Percentiles rank a stretch among this genome's conserved stretches.
phyloP scores from a whole-genome alignment of 1,139 yeast genomes.

The Kluyveromyces marxianus region DNA sequence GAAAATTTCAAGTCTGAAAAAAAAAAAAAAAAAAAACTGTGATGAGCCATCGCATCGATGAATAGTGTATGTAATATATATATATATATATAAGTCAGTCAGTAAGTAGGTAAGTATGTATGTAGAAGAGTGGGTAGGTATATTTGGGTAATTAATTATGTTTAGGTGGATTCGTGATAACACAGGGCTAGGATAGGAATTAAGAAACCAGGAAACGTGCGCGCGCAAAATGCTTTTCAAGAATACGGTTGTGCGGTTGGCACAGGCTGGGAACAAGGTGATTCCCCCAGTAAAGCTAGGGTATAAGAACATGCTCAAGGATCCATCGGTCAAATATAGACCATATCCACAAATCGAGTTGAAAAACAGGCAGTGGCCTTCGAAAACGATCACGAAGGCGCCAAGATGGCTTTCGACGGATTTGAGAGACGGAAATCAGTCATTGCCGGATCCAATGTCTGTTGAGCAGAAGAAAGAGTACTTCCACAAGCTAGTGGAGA shows the following conservation, averaged over 20 bases:
- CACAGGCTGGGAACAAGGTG: slow-evolving; percentile 18
- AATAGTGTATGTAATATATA: background rate
- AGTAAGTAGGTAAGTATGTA: background rate
- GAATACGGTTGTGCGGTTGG: slow-evolving; percentile 13
- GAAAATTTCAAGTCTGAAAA: too few relatives aligned
- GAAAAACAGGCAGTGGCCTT: slow-evolving; percentile 85
- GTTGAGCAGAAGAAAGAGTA: slow-evolving; percentile 82
- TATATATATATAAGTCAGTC: background rate
- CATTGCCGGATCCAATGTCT: slow-evolving; percentile 95
- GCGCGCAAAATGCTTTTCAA: slow-evolving; percentile 6
- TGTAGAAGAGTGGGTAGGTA: background rate
- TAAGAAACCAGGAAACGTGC: background rate
- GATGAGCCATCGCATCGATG: background rate
- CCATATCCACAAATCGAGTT: slow-evolving; percentile 60
- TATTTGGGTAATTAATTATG: too few relatives aligned
- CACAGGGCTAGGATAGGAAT: background rate
- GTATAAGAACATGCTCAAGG: slow-evolving; percentile 49
- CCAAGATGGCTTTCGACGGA: slow-evolving; percentile 98
- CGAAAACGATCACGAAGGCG: slow-evolving; percentile 61
- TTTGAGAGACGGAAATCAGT: slow-evolving; percentile 93
- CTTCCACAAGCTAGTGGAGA: slow-evolving; percentile 75
- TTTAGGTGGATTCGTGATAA: too few relatives aligned
- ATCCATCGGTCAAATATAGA: slow-evolving; percentile 73
- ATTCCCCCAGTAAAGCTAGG: slow-evolving; percentile 29
- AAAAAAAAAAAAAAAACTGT: background rate